A percentile compares a stretch with the other conserved stretches of the same genome.
phyloP scores from a whole-genome alignment of 2,329 filamentous ascomycete species.

The Aspergillus udagawae region DNA sequence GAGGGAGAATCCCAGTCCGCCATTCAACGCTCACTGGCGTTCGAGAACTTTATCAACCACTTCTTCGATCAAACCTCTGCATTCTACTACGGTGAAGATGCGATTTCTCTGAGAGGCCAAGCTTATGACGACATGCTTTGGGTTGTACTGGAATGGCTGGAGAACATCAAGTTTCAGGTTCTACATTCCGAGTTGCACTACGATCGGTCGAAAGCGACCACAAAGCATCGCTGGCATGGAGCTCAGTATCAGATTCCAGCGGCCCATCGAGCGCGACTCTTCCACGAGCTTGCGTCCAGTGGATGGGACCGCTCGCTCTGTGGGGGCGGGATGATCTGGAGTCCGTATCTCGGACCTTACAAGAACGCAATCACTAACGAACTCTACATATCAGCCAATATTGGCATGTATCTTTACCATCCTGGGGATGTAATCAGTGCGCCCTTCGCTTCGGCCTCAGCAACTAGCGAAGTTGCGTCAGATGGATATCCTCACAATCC shows the following conservation, averaged over 20 bases:
- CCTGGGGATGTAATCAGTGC: slow-evolving; percentile 72
- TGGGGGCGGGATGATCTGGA: slow-evolving; percentile 88
- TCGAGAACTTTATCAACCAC: slow-evolving; percentile 75
- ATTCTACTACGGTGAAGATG: slow-evolving; percentile 85
- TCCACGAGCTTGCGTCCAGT: slow-evolving; percentile 73
- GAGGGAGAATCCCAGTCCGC: slow-evolving; percentile 2
- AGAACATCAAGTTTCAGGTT: slow-evolving; percentile 71
- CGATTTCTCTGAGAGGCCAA: slow-evolving; percentile 67
- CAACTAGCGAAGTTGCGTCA: slow-evolving; percentile 22
- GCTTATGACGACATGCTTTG: slow-evolving; percentile 94
- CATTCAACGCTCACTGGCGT: slow-evolving; percentile 37
- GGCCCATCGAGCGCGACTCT: slow-evolving; percentile 75
- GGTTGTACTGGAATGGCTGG: slow-evolving; percentile 90
- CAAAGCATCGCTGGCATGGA: slow-evolving; percentile 62
- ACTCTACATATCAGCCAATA: slow-evolving; percentile 77
- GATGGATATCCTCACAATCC: slow-evolving; percentile 50
- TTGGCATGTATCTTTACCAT: slow-evolving; percentile 86
- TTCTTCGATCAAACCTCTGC: slow-evolving; percentile 74
- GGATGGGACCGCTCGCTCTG: slow-evolving; percentile 84
- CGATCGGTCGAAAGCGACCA: slow-evolving; percentile 18
- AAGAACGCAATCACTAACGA: slow-evolving; percentile 97
- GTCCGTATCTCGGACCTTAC: slow-evolving; percentile 72
- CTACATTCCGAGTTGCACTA: slow-evolving; percentile 65
- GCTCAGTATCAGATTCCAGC: slow-evolving; percentile 71
- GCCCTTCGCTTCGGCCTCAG: slow-evolving; percentile 52